These are phyloP conservation scores for Cytospora chrysosperma DNA, from an alignment of 2,329 filamentous ascomycete species.

Conservation along the genomic window DNA sequence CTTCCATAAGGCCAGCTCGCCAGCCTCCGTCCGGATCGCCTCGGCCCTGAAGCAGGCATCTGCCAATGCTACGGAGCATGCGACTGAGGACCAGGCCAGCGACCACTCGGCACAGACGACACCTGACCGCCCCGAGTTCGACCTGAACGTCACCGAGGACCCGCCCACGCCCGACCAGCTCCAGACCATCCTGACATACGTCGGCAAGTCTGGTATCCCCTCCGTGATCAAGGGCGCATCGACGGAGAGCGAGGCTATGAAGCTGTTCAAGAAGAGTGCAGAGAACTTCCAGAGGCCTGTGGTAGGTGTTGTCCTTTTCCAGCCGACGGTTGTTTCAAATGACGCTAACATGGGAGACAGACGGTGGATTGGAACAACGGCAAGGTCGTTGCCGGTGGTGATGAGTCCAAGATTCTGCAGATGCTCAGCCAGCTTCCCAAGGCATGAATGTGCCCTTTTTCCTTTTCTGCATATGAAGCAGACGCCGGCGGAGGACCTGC, in stretches of 20 bases:
- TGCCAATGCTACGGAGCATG: constrained; percentile 63
- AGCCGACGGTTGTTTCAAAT: neutral
- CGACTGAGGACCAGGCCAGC: constrained; percentile 73
- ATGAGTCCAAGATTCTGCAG: constrained; percentile 86
- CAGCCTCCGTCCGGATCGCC: constrained; percentile 70
- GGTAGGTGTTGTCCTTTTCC: constrained; percentile 50
- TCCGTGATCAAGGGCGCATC: constrained; percentile 71
- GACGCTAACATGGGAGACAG: constrained; percentile 36
- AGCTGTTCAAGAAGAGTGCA: constrained; percentile 68
- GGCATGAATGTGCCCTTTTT: constrained; percentile 17
- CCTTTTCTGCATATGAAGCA: neutral
- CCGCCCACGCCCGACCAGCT: constrained; percentile 59
- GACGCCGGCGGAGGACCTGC: neutral
- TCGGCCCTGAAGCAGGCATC: constrained; percentile 79
- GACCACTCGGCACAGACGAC: constrained; percentile 61
- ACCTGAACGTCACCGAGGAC: constrained; percentile 57
- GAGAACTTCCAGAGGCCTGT: constrained; percentile 73
- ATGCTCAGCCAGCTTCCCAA: constrained; percentile 60
- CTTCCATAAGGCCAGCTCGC: constrained; percentile 81
- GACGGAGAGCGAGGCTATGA: constrained; percentile 74
- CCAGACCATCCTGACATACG: constrained; percentile 40
- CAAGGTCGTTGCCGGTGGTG: constrained; percentile 72
- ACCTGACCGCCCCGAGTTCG: constrained; percentile 65
- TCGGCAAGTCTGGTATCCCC: constrained; percentile 61
- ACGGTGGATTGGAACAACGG: constrained; percentile 94